A percentile compares a stretch with the other conserved stretches of the same genome.
Conservation (phyloP, 305 asterid species). For the Fraxinus velutina region DNA sequence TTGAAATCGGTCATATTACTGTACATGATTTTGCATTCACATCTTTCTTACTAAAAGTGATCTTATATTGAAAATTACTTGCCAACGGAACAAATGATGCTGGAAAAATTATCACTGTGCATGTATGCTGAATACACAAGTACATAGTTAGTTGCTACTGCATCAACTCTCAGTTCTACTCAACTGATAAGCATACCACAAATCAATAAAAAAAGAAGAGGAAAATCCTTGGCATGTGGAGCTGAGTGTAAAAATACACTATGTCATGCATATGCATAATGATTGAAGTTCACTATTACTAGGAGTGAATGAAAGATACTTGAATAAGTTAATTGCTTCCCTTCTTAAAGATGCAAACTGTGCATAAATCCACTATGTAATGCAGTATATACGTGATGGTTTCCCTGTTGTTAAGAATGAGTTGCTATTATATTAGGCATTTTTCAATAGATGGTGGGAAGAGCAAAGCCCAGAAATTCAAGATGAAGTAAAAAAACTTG, state of each 20-base stretch:
- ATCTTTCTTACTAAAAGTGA: neutral
- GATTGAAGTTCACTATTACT: too few species aligned
- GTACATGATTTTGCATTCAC: neutral
- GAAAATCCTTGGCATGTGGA: neutral
- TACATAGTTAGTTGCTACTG: neutral
- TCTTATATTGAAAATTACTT: neutral
- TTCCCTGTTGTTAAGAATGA: neutral
- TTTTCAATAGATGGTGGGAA: slow-evolving; percentile 45
- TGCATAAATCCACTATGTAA: neutral
- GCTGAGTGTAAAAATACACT: neutral
- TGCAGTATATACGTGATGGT: neutral
- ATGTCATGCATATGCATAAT: neutral
- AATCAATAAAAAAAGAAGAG: neutral
- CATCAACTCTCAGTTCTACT: neutral
- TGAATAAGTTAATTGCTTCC: neutral
- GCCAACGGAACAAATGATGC: neutral
- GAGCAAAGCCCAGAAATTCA: slow-evolving; percentile 32
- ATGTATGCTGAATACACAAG: neutral
- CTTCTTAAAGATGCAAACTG: neutral
- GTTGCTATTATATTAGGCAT: slow-evolving; percentile 27
- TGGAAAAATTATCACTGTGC: neutral
- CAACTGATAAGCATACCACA: neutral
- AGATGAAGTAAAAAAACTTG: slow-evolving; percentile 31
- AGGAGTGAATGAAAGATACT: neutral
- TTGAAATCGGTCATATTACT: neutral